Evolutionary conservation across 208 protist species (phyloP), one percentile per base, ranked within the genome.

Genomic region (Herpetomonas samuelpessoai): DNA sequence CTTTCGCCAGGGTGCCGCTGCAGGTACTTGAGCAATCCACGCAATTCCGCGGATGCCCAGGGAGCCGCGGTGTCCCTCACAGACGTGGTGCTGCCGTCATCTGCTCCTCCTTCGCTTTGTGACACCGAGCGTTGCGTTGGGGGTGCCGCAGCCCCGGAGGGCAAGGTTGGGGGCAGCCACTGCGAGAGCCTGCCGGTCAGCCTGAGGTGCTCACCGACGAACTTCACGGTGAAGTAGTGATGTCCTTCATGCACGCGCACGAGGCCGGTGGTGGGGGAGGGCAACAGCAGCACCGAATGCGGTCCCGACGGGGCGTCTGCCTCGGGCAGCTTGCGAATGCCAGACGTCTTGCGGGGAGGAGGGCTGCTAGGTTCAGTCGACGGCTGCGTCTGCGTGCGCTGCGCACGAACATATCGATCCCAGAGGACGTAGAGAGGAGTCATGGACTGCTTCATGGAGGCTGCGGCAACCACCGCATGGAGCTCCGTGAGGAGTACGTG

Each of bases 121-220:
- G n/a, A n/a, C n/a, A n/a, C n/a, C 35, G 35, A 18, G 9, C 9
- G 9, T 41, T 6, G 35, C 35, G 14, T 6, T 41, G 35, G 35
- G 6, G 35, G 35, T 14, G 35, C 9, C 35, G 35, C 9, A 41
- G 35, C 9, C 9, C 9, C 6, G 35, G 35, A 14, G 14, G 35
- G 35, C 9, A 41, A 14, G 35, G 35, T 6, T 14, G 35, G 14
- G 9, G 35, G 35, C 35, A 41, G 35, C 35, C 35, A 41, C 14
- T 61, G 10, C 47, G n/a, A 24, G 56, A 50, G 14, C 59, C 51
- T 58, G 26, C 55, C 64, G 4, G 77, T 64, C 27, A 79, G 58
- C 48, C 71, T 62, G 41, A 90, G 47, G 57, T 90, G 71, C 31
- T 86, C 76, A 14, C 83, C 83, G n/a, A 86, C 60, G 41, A 90